Conservation (phyloP, 202 grass and related monocot species). For the Cymbopogon flexuosus region DNA sequence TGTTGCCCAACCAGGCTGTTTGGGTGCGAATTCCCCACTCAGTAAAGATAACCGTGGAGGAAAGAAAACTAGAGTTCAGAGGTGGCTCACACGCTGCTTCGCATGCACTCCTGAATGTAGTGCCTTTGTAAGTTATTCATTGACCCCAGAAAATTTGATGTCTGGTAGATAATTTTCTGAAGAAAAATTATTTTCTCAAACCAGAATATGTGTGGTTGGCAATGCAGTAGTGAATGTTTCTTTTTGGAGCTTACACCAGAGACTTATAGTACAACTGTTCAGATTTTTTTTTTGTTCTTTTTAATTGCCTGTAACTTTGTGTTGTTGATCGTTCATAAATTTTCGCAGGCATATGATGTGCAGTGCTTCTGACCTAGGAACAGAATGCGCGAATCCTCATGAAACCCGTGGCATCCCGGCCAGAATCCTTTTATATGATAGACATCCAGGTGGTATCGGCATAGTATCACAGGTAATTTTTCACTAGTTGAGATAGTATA, state of each 20-base stretch:
- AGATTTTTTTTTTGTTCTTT: slow-evolving; percentile 22
- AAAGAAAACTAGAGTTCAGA: slow-evolving; percentile 52
- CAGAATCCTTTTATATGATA: slow-evolving; percentile 84
- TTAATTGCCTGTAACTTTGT: background rate
- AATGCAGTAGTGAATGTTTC: background rate
- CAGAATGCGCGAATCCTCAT: slow-evolving; percentile 69
- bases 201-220: background rate
- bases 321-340: slow-evolving; percentile 6
- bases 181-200: no score
- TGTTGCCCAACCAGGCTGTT: slow-evolving; percentile 48
- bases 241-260: background rate
- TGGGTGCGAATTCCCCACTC: slow-evolving; percentile 68
- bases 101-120: slow-evolving; percentile 71
- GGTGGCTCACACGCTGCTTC: slow-evolving; percentile 76
- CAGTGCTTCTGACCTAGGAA: slow-evolving; percentile 69
- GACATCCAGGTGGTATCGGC: slow-evolving; percentile 73
- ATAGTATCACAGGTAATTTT: slow-evolving; percentile 58
- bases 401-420: slow-evolving; percentile 50
- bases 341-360: slow-evolving; percentile 71
- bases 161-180: background rate
- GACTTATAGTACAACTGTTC: background rate
- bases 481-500: background rate
- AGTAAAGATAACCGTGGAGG: slow-evolving; percentile 56
- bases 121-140: slow-evolving; percentile 57
- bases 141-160: background rate